These are phyloP conservation scores for Neopestalotiopsis rosae DNA, from an alignment of 2,329 filamentous ascomycete species.

Conservation along the genomic window DNA sequence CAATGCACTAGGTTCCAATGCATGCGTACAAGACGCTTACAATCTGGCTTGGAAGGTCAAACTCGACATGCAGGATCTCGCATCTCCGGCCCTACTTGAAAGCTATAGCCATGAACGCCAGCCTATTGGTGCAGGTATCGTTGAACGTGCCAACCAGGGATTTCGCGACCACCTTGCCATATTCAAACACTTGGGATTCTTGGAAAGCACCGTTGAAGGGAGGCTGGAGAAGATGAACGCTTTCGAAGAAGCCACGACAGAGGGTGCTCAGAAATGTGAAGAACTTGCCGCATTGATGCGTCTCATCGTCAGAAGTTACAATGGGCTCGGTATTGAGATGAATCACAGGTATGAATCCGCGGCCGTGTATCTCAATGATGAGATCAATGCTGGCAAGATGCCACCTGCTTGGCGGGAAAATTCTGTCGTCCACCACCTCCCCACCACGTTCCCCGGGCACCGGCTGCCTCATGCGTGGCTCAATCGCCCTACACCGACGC, in stretches of 20 bases:
- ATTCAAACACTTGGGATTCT: constrained; percentile 50
- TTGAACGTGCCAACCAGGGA: constrained; percentile 60
- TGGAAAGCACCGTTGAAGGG: constrained; percentile 41
- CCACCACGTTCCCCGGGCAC: constrained; percentile 60
- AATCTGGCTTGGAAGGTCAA: too few species aligned
- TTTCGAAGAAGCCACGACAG: too few species aligned
- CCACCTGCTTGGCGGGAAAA: background rate
- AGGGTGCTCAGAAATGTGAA: constrained; percentile 26
- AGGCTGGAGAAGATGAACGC: constrained; percentile 42
- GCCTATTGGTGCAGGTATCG: constrained; percentile 53
- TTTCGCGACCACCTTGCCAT: constrained; percentile 56
- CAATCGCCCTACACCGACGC: constrained; percentile 49
- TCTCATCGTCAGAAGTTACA: constrained; percentile 30
- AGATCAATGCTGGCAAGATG: background rate
- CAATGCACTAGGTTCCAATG: too few species aligned
- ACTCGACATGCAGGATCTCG: too few species aligned
- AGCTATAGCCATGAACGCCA: constrained; percentile 45
- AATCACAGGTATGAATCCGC: background rate
- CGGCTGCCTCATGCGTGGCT: constrained; percentile 69
- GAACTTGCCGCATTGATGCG: constrained; percentile 52
- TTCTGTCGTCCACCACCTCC: constrained; percentile 33
- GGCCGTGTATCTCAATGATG: background rate
- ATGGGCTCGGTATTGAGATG: constrained; percentile 7
- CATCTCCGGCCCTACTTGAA: background rate
- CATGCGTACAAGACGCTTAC: too few species aligned